phyloP scores from a whole-genome alignment of 2,329 filamentous ascomycete species.

The Phialophora verrucosa region DNA sequence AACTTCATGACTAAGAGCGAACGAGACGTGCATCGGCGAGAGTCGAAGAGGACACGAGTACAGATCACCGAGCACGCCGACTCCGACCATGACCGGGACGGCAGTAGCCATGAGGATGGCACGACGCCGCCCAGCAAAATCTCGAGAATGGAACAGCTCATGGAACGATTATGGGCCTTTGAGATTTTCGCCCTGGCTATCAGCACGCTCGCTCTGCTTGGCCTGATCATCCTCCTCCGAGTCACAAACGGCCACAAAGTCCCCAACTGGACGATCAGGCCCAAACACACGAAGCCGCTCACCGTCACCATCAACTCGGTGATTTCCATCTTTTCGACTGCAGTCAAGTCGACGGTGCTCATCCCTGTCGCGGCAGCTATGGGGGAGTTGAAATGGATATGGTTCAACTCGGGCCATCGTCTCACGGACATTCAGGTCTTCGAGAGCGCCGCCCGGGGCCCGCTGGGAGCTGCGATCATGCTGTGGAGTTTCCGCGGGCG shows the following conservation, averaged over 20 bases:
- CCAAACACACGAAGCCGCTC: constrained; percentile 12
- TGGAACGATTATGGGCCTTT: constrained; percentile 22
- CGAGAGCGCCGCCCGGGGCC: constrained; percentile 42
- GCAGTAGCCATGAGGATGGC: neutral
- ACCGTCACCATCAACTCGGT: constrained; percentile 39
- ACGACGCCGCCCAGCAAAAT: neutral
- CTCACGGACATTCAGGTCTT: constrained; percentile 40
- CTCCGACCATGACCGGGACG: neutral
- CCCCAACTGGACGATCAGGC: constrained; percentile 16
- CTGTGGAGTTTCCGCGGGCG: constrained; percentile 34
- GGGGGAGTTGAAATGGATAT: constrained; percentile 44
- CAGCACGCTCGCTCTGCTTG: constrained; percentile 15
- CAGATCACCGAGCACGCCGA: constrained; percentile 4
- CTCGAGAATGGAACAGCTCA: constrained; percentile 1
- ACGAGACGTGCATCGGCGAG: constrained; percentile 1
- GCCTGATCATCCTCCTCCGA: constrained; percentile 19
- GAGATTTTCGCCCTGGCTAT: constrained; percentile 22
- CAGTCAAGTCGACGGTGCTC: constrained; percentile 42
- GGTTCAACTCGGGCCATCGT: constrained; percentile 25
- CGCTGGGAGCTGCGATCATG: constrained; percentile 40
- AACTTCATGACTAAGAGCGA: neutral
- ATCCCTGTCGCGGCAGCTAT: constrained; percentile 41
- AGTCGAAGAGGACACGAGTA: neutral
- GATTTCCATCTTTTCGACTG: constrained; percentile 41
- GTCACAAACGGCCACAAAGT: constrained; percentile 11